phyloP scores from a whole-genome alignment of 108 stramenopile genomes.

The Seminavis robusta region DNA sequence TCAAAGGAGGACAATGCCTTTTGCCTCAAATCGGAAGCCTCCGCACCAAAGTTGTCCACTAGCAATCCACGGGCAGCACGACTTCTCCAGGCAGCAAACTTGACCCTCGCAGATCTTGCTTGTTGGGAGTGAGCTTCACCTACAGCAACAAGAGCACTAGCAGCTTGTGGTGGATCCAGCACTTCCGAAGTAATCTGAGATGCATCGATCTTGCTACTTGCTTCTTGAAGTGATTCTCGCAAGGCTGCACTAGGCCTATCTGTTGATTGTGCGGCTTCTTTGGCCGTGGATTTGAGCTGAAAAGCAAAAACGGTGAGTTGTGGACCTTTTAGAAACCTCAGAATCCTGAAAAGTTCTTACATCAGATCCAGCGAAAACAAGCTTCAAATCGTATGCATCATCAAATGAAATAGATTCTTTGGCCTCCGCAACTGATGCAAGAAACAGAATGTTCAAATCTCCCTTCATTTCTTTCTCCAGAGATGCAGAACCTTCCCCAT shows the following conservation, averaged over 20 bases:
- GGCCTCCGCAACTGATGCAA: conserved; percentile 50
- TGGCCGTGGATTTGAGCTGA: not conserved
- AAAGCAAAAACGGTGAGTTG: not conserved
- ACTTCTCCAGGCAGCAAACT: conserved; percentile 64
- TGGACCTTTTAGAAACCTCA: not conserved
- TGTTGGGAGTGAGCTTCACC: conserved; percentile 67
- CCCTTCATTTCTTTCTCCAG: conserved; percentile 24
- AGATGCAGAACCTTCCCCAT: conserved; percentile 22
- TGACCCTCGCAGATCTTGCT: conserved; percentile 54
- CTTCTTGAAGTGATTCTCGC: conserved; percentile 43
- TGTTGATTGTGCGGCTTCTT: not conserved
- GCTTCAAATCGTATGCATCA: conserved; percentile 49
- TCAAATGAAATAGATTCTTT: conserved; percentile 19
- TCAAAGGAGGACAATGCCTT: conserved; percentile 61
- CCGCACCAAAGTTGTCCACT: conserved; percentile 62
- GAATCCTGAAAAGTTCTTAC: conserved; percentile 40
- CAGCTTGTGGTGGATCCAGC: conserved; percentile 68
- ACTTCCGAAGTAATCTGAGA: conserved; percentile 40
- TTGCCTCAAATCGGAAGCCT: conserved; percentile 51
- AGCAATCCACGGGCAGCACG: conserved; percentile 58
- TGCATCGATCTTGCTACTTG: conserved; percentile 36
- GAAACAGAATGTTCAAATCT: conserved; percentile 55
- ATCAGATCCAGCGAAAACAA: conserved; percentile 30
- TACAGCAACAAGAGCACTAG: conserved; percentile 65
- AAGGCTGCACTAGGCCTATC: not conserved